A percentile compares a stretch with the other conserved stretches of the same genome.
Evolutionary conservation across 2,329 filamentous ascomycete genomes (phyloP).

Genomic region (Epichloe hybrida): DNA sequence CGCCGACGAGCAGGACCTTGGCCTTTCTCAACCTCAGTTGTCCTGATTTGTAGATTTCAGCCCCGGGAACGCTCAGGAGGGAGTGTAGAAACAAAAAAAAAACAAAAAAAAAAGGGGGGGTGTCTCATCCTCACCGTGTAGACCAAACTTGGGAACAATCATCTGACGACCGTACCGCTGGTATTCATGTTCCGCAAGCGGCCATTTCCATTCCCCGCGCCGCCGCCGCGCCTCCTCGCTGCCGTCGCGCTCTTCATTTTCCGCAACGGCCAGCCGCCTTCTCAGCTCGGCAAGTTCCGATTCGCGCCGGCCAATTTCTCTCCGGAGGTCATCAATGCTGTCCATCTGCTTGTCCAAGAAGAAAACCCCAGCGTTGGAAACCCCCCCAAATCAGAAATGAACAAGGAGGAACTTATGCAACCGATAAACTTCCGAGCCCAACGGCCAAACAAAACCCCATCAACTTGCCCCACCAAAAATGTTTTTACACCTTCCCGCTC

Average conservation of each 20-base stretch:
- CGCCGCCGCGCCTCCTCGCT: too few relatives aligned
- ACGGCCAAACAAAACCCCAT: not conserved
- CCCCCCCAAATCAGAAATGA: too few relatives aligned
- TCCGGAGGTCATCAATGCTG: constrained; percentile 26
- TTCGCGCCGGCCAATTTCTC: constrained; percentile 35
- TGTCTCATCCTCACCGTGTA: constrained; percentile 45
- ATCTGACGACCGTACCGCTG: constrained; percentile 81
- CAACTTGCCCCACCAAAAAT: not conserved
- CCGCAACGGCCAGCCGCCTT: constrained; percentile 28
- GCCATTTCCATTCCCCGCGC: constrained; percentile 43
- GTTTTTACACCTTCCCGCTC: not conserved
- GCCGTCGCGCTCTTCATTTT: constrained; percentile 12
- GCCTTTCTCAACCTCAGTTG: constrained; percentile 61
- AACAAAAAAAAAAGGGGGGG: not conserved
- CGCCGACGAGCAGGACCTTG: constrained; percentile 68
- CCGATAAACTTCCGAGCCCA: too few relatives aligned
- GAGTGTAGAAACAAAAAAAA: too few relatives aligned
- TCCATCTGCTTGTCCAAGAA: constrained; percentile 21
- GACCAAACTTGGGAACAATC: constrained; percentile 69
- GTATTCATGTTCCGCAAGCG: constrained; percentile 60
- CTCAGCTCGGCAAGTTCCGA: constrained; percentile 32
- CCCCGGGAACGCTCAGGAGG: not conserved
- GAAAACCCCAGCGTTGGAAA: too few relatives aligned
- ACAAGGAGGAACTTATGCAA: too few relatives aligned
- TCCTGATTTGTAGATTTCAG: constrained; percentile 31